Evolutionary conservation across 345 rosid genomes (phyloP).

Genomic region (Linum usitatissimum): DNA sequence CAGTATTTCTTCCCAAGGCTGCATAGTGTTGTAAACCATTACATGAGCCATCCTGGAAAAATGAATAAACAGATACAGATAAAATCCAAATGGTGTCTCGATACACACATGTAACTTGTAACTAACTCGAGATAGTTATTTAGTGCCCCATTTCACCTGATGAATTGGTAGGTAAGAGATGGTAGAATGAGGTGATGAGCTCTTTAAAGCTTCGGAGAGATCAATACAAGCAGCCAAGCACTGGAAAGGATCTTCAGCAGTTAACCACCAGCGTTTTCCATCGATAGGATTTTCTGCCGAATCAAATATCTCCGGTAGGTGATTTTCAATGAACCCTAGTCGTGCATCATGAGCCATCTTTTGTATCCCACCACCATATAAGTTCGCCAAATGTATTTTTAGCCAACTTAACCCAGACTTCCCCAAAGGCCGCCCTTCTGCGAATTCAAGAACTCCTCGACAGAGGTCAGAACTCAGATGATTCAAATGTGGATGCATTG

Average conservation of each 20-base stretch:
- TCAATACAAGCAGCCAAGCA: constrained; percentile 89
- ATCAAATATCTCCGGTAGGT: constrained; percentile 71
- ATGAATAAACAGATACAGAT: neutral
- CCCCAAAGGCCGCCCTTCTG: constrained; percentile 85
- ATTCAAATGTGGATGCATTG: constrained; percentile 94
- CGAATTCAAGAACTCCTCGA: constrained; percentile 93
- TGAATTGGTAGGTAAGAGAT: constrained; percentile 87
- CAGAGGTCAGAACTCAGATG: constrained; percentile 92
- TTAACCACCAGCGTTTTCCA: constrained; percentile 92
- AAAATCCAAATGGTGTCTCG: neutral
- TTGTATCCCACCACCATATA: constrained; percentile 78
- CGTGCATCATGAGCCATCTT: constrained; percentile 89
- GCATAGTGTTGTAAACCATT: constrained; percentile 98
- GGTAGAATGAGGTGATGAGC: constrained; percentile 56
- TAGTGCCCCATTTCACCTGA: constrained; percentile 46
- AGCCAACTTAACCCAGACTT: constrained; percentile 83
- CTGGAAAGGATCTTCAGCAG: constrained; percentile 96
- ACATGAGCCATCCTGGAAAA: constrained; percentile 87
- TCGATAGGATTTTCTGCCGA: constrained; percentile 83
- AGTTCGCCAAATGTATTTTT: constrained; percentile 85
- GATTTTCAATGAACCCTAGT: constrained; percentile 68
- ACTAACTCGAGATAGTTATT: neutral
- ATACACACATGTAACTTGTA: neutral
- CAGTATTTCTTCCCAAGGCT: constrained; percentile 92
- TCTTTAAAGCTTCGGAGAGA: constrained; percentile 74